Base-by-base conservation (phyloP, 208 protist genomes). In the Phytomonas sp. region DNA sequence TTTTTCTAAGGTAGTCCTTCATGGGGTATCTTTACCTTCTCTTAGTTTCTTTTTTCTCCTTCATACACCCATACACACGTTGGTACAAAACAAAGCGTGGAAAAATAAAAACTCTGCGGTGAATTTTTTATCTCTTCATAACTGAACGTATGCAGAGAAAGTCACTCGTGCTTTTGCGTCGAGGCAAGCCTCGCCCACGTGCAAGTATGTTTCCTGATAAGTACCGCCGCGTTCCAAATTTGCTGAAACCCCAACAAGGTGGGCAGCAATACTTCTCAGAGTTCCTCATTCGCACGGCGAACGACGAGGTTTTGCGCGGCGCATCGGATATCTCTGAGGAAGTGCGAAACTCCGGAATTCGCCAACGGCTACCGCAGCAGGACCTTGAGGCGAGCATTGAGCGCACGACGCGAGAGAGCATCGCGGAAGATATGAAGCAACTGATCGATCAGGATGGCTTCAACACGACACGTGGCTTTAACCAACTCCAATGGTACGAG, bases 191-290 rank as follows among this genome's bases (percentile, higher is more conserved):
- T 19, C 85, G 91, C 10, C 91, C 91, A 26, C 82, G 85, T 31
- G 85, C 83, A 0, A 79, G 86, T 40, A 87, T 93, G 83, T 95
- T 95, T 66, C 86, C 81, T 6, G 85, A 91, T 70, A 93, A 92
- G 78, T 94, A 92, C 68, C 87, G 88, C 61, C 86, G 86, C 49
- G 91, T 94, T 1, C 91, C 91, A 14, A 34, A 72, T 11, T 72
- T 90, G 26, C 76, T 94, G 59, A 93, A 91, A 69, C 91, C 86
- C 23, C 84, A 93, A 74, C 91, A 95, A 62, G 87, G 87, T 66
- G 91, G 91, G 19, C 91, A 95, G 71, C 88, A 93, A 80, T 88
- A 84, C 74, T 95, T 95, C 69, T 80, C 71, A 45, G 70, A 87
- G 14, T 93, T 92, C 69, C 74, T 94, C 37, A 84, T 93, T 66